Base-by-base conservation (phyloP, 2,329 filamentous ascomycete genomes). In the Tolypocladium endophyticum region DNA sequence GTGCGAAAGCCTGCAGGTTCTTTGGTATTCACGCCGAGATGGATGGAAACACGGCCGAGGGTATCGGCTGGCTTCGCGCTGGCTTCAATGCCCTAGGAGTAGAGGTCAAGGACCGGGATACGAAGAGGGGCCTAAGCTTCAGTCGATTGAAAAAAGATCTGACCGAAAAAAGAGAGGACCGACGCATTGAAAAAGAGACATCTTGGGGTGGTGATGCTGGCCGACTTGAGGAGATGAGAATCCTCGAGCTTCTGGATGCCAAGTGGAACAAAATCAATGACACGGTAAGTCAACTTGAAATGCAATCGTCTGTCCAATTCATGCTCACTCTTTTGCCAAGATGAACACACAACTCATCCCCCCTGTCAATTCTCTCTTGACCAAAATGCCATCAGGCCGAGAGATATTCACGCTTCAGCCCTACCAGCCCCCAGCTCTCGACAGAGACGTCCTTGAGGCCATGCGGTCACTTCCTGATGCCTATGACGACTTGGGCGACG, bases 211-310 rank as follows among this genome's bases (percentile, higher is more conserved):
- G 87, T 54, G 92, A 97, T 73, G 93, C 87, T 0, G 93, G 94
- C 1, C 87, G 84, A 66, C 75, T 90, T 23, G 94, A 97, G 71
- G 94, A 99, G 74, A 85, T 81, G 2, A 81, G 92, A 59, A 88
- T 97, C 2, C 80, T 97, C 57, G 89, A 94, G 67, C 90, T 94
- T 85, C 76, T 99, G 39, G 84, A 95, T 66, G 81, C 80, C 43
- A 97, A 96, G 71, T 97, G 94, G 93, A 85, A 84, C 62, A 94
- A 92, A 75, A 85, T 92, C 74, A 99, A 99, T 69, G 91, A 97
- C 72, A 96, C 90, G 23, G 90, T 95, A 75, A 76, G 84, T 63
- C 7, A 3, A 4, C 1, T 2, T 12, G 7, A 4, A 16, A 11
- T n/a, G 0, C 0, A 14, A 1, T 2, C 1, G 1, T 14, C 28